These are phyloP conservation scores for Asterella californica DNA, from an alignment of 225 moss, liverwort and hornwort genomes.

Conservation along the genomic window DNA sequence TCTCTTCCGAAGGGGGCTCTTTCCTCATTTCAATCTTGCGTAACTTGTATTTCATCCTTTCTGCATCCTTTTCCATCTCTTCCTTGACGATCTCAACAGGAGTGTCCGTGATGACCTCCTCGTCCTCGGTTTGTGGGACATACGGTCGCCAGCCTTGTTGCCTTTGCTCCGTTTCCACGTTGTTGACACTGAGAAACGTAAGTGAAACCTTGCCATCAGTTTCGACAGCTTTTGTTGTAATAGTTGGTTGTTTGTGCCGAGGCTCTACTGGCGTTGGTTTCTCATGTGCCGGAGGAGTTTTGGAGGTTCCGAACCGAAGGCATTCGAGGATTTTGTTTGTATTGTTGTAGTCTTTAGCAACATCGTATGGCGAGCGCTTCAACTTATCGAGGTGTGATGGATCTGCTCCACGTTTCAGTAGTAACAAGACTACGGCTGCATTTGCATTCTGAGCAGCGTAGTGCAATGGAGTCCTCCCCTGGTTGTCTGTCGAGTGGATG, in stretches of 20 bases:
- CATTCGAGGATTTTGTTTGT: background rate
- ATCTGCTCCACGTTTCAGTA: constrained; percentile 14
- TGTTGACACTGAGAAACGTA: background rate
- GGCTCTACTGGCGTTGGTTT: background rate
- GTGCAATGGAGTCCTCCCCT: constrained; percentile 36
- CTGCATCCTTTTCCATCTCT: constrained; percentile 11
- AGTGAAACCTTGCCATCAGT: background rate
- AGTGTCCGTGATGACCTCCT: background rate
- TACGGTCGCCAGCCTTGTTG: background rate
- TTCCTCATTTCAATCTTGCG: background rate
- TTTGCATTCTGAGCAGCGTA: constrained; percentile 39
- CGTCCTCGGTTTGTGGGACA: background rate
- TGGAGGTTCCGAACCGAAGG: background rate
- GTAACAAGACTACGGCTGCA: background rate
- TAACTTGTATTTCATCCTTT: background rate
- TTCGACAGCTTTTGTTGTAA: background rate
- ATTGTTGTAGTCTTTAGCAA: constrained; percentile 9
- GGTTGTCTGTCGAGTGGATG: constrained; percentile 28
- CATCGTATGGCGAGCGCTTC: constrained; percentile 10
- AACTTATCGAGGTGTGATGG: background rate
- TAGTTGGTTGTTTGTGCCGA: background rate
- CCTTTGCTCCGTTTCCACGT: background rate
- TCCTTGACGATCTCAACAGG: constrained; percentile 15
- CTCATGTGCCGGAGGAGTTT: background rate
- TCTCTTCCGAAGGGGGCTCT: background rate